Conservation (phyloP, 306 rosid species). For the Cicer judaicum region DNA sequence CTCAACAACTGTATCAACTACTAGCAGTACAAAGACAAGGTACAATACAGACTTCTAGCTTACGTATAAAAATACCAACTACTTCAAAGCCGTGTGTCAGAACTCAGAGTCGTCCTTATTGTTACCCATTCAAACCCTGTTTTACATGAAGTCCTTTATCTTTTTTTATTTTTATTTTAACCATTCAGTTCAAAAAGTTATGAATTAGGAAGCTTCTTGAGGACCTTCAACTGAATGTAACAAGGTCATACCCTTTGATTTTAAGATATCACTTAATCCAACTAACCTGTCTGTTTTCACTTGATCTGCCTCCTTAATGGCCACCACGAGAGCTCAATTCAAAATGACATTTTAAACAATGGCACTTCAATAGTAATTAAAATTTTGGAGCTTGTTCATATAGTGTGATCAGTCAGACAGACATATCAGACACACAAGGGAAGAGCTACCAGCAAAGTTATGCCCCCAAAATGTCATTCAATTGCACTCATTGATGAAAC, state of each 20-base stretch:
- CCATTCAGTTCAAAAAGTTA: constrained; percentile 21
- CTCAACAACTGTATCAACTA: constrained; percentile 17
- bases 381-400: constrained; percentile 37
- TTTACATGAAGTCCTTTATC: not conserved
- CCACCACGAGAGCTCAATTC: constrained; percentile 36
- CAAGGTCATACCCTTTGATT: constrained; percentile 28
- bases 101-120: constrained; percentile 20
- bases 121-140: constrained; percentile 14
- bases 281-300: constrained; percentile 29
- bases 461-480: constrained; percentile 13
- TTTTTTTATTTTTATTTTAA: not conserved
- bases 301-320: constrained; percentile 9
- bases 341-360: constrained; percentile 29
- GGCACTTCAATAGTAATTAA: constrained; percentile 38
- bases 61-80: constrained; percentile 17
- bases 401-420: constrained; percentile 22
- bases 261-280: constrained; percentile 31
- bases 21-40: constrained; percentile 15
- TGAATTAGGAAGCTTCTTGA: constrained; percentile 23
- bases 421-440: constrained; percentile 21
- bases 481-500: constrained; percentile 19
- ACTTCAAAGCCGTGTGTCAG: constrained; percentile 29
- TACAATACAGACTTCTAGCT: constrained; percentile 8
- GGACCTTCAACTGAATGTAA: constrained; percentile 2
- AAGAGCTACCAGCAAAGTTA: constrained; percentile 38